Evolutionary conservation across 2,329 filamentous ascomycete genomes (phyloP).

Genomic region (Apiospora phragmitis): DNA sequence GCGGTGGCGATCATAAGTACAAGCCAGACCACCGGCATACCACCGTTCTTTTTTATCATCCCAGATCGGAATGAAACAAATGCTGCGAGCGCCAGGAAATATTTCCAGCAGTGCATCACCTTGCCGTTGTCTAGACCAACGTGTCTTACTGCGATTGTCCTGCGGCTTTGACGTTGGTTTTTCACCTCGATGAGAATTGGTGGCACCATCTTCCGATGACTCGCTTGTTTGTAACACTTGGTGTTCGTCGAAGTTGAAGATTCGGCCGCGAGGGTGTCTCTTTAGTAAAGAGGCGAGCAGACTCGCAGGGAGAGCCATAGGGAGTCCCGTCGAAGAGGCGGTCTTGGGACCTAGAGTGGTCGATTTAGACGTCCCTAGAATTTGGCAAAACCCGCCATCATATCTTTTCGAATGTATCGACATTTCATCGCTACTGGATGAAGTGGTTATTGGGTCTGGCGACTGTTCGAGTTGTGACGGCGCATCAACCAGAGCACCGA

Average conservation of each 20-base stretch:
- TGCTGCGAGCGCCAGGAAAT: slow-evolving; percentile 44
- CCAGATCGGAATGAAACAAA: slow-evolving; percentile 51
- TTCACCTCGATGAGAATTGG: accelerated
- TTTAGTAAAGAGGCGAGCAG: not conserved
- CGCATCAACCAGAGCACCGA: slow-evolving; percentile 16
- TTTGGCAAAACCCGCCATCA: not conserved
- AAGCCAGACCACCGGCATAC: slow-evolving; percentile 50
- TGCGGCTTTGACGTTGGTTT: not conserved
- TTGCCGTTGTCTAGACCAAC: not conserved
- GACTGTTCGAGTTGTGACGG: slow-evolving; percentile 18
- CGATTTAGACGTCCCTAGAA: not conserved
- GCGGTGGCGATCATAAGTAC: slow-evolving; percentile 43
- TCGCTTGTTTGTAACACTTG: not conserved
- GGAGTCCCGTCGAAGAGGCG: not conserved
- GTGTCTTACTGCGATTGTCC: not conserved
- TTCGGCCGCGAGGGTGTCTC: not conserved
- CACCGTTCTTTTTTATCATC: slow-evolving; percentile 45
- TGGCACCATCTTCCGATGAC: not conserved
- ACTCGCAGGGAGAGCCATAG: not conserved
- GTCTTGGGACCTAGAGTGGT: not conserved
- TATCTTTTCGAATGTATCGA: not conserved
- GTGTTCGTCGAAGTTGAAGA: not conserved
- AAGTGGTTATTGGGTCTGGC: not conserved
- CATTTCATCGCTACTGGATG: not conserved
- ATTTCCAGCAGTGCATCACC: slow-evolving; percentile 14